phyloP scores from a whole-genome alignment of 208 protist genomes.

The Eutreptiella sp. region DNA sequence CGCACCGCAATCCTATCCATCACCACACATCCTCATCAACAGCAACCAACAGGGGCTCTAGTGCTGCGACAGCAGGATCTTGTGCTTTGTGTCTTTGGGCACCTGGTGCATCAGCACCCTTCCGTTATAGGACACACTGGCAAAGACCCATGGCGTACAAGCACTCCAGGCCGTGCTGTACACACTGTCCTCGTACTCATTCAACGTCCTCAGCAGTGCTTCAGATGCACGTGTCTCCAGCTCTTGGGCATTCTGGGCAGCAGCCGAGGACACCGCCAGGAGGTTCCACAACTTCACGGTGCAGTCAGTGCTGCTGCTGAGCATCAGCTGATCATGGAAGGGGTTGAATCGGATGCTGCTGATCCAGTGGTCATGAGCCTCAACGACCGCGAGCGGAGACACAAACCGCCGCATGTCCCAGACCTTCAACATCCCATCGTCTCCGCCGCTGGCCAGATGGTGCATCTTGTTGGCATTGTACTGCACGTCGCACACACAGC shows the following conservation, averaged over 20 bases:
- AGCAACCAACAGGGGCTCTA: too few species aligned
- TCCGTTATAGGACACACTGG: slow-evolving; percentile 68
- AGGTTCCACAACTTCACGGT: slow-evolving; percentile 68
- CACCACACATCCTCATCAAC: too few species aligned
- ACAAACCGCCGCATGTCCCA: slow-evolving; percentile 52
- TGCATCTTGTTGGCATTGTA: slow-evolving; percentile 56
- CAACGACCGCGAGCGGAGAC: slow-evolving; percentile 26
- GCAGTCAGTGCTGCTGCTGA: slow-evolving; percentile 60
- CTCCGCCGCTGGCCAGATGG: slow-evolving; percentile 51
- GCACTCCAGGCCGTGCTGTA: slow-evolving; percentile 64
- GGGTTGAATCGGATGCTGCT: slow-evolving; percentile 61
- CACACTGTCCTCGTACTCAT: slow-evolving; percentile 55
- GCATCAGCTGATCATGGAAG: slow-evolving; percentile 64
- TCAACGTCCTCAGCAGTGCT: slow-evolving; percentile 6
- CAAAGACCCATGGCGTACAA: slow-evolving; percentile 68
- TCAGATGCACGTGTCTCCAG: background rate
- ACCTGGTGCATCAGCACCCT: slow-evolving; percentile 68
- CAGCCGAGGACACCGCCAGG: background rate
- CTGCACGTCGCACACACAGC: slow-evolving; percentile 48
- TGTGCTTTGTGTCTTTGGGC: slow-evolving; percentile 67
- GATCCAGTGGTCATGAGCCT: slow-evolving; percentile 61
- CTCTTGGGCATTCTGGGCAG: background rate
- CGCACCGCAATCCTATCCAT: too few species aligned
- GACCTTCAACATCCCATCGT: slow-evolving; percentile 58
- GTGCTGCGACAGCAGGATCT: slow-evolving; percentile 67